A percentile compares a stretch with the other conserved stretches of the same genome.
phyloP scores from a whole-genome alignment of 495 filamentous ascomycete genomes.

The Cudoniella acicularis region DNA sequence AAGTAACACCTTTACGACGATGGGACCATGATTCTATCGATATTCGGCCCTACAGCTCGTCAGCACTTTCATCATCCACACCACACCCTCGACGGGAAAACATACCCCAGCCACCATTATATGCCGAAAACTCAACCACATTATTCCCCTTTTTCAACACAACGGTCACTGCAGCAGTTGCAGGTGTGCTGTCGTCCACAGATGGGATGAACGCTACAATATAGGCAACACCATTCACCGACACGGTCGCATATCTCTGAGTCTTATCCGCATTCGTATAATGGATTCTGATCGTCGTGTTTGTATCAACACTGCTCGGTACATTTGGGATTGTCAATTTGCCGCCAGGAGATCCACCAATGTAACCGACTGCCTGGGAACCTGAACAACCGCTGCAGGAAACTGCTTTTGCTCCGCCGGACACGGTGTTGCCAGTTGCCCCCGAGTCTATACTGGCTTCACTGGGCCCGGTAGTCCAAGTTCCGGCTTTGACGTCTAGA shows the following conservation, averaged over 20 bases:
- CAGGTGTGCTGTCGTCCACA: constrained; percentile 27
- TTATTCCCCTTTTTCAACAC: constrained; percentile 38
- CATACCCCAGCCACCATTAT: constrained; percentile 41
- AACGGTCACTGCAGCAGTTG: constrained; percentile 34
- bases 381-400: constrained; percentile 46
- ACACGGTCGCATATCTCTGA: constrained; percentile 47
- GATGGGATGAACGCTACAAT: constrained; percentile 49
- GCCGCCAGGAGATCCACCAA: constrained; percentile 44
- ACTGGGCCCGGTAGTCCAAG: constrained; percentile 37
- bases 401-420: constrained; percentile 20
- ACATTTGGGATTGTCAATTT: constrained; percentile 43
- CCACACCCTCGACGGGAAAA: background rate
- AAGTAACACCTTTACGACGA: constrained; percentile 26
- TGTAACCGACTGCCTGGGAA: constrained; percentile 44
- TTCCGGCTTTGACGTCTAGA: constrained; percentile 36
- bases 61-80: constrained; percentile 2
- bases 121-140: constrained; percentile 44
- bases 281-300: constrained; percentile 51
- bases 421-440: constrained; percentile 25
- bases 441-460: constrained; percentile 51
- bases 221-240: constrained; percentile 51
- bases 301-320: constrained; percentile 38
- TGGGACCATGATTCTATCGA: constrained; percentile 55
- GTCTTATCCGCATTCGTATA: constrained; percentile 49
- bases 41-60: constrained; percentile 38